Evolutionary conservation across 164 flowering plant genomes (phyloP).

Genomic region (Sextonia rubra): DNA sequence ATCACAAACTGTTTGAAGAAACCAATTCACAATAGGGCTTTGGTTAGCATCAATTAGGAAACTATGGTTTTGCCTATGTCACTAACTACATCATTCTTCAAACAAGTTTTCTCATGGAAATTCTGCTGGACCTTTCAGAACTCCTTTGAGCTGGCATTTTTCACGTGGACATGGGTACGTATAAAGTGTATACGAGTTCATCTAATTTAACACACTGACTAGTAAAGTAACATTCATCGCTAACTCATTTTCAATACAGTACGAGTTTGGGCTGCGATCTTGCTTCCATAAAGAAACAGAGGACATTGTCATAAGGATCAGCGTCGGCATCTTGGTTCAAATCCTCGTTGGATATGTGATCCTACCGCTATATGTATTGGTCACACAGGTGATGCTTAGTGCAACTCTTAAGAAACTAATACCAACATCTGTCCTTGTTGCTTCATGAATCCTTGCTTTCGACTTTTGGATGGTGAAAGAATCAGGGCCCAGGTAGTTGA

Average conservation of each 20-base stretch:
- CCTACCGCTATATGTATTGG: constrained; percentile 65
- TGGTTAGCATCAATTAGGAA: no score
- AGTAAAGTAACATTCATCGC: background rate
- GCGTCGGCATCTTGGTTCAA: constrained; percentile 43
- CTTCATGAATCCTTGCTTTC: no score
- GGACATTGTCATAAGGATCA: constrained; percentile 46
- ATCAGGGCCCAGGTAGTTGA: no score
- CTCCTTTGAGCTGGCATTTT: constrained; percentile 70
- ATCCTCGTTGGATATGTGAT: constrained; percentile 63
- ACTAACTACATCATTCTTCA: no score
- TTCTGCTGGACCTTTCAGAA: constrained; percentile 39
- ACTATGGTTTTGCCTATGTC: no score
- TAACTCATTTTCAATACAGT: constrained; percentile 32
- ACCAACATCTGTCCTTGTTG: no score
- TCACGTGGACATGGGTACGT: constrained; percentile 68
- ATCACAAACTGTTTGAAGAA: no score
- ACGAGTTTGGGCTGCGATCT: constrained; percentile 54
- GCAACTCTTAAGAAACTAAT: no score
- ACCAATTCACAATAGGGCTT: no score
- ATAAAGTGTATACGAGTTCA: background rate
- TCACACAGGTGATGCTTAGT: constrained; percentile 48
- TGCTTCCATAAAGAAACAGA: constrained; percentile 50
- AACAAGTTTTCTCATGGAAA: no score
- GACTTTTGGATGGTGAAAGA: no score
- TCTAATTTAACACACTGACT: background rate